Percentiles rank a stretch among this genome's conserved stretches.
Evolutionary conservation across 768 basidiomycete species (phyloP).

Genomic region (Termitomyces sp.): DNA sequence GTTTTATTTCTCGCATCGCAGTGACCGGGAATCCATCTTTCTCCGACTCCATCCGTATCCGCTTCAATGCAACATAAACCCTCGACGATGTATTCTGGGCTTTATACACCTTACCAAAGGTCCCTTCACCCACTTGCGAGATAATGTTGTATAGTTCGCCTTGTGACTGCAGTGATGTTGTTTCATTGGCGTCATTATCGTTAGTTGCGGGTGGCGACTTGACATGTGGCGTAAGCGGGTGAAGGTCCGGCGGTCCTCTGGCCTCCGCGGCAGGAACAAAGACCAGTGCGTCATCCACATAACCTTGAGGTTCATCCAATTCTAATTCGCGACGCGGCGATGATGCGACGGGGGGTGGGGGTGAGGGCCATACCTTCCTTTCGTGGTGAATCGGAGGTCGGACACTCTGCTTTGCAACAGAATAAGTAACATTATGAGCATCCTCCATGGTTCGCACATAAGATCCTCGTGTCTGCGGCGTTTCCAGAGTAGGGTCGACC

Average conservation of each 20-base stretch:
- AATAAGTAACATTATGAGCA: background rate
- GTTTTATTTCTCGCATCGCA: conserved; percentile 97
- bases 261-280: background rate
- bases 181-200: conserved; percentile 8
- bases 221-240: background rate
- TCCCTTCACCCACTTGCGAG: conserved; percentile 95
- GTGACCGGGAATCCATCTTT: conserved; percentile 98
- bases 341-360: background rate
- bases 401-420: background rate
- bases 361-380: conserved; percentile 13
- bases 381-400: conserved; percentile 6
- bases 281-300: background rate
- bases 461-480: background rate
- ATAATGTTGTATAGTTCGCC: conserved; percentile 79
- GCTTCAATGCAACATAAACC: conserved; percentile 82
- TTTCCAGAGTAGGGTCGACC: conserved; percentile 30
- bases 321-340: background rate
- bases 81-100: conserved; percentile 80
- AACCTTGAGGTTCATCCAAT: background rate
- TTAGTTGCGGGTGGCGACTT: conserved; percentile 6
- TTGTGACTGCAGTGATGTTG: conserved; percentile 17
- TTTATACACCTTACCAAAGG: conserved; percentile 97
- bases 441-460: conserved; percentile 1
- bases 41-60: conserved; percentile 97
- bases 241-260: background rate